Conservation (phyloP, 176 grass and related monocot species). For the Poa pratensis region DNA sequence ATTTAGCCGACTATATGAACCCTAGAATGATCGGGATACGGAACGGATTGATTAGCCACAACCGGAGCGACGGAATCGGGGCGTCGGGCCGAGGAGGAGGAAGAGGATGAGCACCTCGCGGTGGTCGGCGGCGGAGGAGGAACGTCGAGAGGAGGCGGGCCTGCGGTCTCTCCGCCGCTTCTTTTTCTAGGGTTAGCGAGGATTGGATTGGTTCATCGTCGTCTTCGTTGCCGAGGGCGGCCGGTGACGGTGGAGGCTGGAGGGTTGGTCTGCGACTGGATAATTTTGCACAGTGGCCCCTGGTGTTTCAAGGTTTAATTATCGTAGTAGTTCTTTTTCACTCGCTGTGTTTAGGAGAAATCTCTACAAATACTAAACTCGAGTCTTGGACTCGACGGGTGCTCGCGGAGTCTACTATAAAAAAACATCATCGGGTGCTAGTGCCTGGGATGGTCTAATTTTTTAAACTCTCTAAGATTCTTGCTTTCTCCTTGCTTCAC, state of each 20-base stretch:
- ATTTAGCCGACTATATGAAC: background rate
- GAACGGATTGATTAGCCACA: background rate
- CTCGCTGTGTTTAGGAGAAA: background rate
- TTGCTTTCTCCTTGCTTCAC: too few species aligned
- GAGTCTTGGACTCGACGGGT: too few species aligned
- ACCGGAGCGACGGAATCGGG: background rate
- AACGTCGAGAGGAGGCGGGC: background rate
- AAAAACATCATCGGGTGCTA: too few species aligned
- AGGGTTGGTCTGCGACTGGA: background rate
- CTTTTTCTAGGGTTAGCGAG: constrained; percentile 23
- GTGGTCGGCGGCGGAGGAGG: constrained; percentile 17
- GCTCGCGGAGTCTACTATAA: too few species aligned
- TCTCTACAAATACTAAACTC: too few species aligned
- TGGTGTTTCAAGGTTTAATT: background rate
- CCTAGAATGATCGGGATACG: background rate
- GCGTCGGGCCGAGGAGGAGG: background rate
- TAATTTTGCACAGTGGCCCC: background rate
- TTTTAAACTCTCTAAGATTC: too few species aligned
- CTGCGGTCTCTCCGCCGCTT: background rate
- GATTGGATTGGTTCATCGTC: constrained; percentile 8
- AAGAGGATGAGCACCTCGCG: background rate
- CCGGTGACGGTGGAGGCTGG: background rate
- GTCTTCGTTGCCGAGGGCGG: background rate
- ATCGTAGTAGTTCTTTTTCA: background rate
- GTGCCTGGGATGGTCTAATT: too few species aligned